These are phyloP conservation scores for Verruconis gallopava DNA, from an alignment of 2,329 filamentous ascomycete species.

Conservation along the genomic window DNA sequence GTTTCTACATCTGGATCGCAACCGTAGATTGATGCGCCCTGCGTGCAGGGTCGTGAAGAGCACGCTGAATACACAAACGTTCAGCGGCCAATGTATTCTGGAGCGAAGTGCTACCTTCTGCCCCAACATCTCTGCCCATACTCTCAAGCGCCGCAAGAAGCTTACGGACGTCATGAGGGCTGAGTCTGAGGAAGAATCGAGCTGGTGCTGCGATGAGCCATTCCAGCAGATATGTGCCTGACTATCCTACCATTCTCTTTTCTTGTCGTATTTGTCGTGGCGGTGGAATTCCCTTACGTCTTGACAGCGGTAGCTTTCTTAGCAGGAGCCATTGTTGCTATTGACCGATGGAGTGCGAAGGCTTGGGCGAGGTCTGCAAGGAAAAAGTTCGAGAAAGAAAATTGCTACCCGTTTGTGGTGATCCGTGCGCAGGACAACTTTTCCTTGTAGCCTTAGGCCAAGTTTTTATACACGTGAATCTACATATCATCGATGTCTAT, in stretches of 20 bases:
- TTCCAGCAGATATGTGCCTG: constrained; percentile 62
- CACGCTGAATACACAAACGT: background rate
- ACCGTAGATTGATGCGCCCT: background rate
- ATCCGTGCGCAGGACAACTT: background rate
- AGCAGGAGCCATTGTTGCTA: background rate
- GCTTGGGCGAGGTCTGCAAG: background rate
- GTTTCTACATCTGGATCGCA: no score
- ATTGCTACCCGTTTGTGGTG: no score
- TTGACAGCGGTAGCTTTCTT: background rate
- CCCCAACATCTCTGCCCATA: constrained; percentile 62
- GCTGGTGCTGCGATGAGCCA: constrained; percentile 47
- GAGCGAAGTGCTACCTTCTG: constrained; percentile 61
- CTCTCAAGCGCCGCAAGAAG: constrained; percentile 41
- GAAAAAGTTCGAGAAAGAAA: constrained; percentile 8
- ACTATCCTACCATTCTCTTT: constrained; percentile 51
- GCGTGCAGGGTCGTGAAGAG: background rate
- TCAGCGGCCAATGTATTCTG: constrained; percentile 56
- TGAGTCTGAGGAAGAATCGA: constrained; percentile 60
- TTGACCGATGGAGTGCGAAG: constrained; percentile 2
- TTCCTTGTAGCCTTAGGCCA: background rate
- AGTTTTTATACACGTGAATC: background rate
- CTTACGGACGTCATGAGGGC: constrained; percentile 40
- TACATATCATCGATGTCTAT: background rate
- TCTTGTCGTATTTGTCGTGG: constrained; percentile 6
- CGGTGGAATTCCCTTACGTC: constrained; percentile 4